These are phyloP conservation scores for Rugonectria rugulosa DNA, from an alignment of 2,329 filamentous ascomycete species.

Conservation along the genomic window DNA sequence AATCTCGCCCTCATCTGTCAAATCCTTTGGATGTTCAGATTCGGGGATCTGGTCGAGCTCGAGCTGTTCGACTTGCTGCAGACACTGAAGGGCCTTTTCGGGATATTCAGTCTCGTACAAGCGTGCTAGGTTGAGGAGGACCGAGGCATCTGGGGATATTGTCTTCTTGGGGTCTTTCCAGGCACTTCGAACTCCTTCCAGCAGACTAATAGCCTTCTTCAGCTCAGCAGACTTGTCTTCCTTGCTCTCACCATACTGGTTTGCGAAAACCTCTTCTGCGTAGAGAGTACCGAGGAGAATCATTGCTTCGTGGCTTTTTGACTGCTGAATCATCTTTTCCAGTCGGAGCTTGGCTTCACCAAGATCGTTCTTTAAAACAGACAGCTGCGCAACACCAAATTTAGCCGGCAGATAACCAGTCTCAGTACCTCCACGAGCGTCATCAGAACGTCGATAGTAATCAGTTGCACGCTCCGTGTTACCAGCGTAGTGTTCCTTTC, in stretches of 20 bases:
- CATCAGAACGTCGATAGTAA: slow-evolving; percentile 89
- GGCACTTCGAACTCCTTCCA: slow-evolving; percentile 83
- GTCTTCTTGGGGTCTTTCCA: slow-evolving; percentile 96
- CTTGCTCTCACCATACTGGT: slow-evolving; percentile 73
- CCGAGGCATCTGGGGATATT: slow-evolving; percentile 79
- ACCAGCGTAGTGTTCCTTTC: slow-evolving; percentile 87
- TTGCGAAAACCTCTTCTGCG: slow-evolving; percentile 90
- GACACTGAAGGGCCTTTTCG: slow-evolving; percentile 89
- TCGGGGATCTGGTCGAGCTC: slow-evolving; percentile 81
- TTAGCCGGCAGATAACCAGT: slow-evolving; percentile 93
- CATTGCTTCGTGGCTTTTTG: slow-evolving; percentile 87
- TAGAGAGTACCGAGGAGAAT: slow-evolving; percentile 89
- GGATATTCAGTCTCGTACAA: slow-evolving; percentile 87
- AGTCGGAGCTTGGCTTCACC: slow-evolving; percentile 92
- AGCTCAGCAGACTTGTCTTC: slow-evolving; percentile 88
- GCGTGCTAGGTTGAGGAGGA: slow-evolving; percentile 89
- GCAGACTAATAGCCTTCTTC: slow-evolving; percentile 84
- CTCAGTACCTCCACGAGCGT: slow-evolving; percentile 90
- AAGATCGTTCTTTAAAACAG: slow-evolving; percentile 82
- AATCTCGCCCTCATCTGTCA: slow-evolving; percentile 64
- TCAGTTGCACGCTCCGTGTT: slow-evolving; percentile 79
- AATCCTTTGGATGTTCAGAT: slow-evolving; percentile 68
- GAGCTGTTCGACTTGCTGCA: slow-evolving; percentile 90
- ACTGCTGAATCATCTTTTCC: slow-evolving; percentile 91
- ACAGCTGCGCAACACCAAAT: slow-evolving; percentile 90